These are phyloP conservation scores for Aureobasidium sp. DNA, from an alignment of 2,329 filamentous ascomycete genomes.

Conservation along the genomic window DNA sequence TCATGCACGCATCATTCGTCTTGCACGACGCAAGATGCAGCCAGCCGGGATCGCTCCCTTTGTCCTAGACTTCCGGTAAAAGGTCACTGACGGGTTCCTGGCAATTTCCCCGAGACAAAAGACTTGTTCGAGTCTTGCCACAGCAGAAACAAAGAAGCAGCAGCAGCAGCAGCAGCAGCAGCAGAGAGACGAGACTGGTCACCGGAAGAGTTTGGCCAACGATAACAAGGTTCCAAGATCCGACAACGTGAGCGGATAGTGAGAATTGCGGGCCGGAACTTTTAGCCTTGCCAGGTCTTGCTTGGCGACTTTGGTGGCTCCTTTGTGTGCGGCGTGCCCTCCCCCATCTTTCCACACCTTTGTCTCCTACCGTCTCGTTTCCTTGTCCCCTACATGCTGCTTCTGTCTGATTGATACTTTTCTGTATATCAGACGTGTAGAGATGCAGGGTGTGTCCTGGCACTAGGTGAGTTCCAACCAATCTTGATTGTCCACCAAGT, in stretches of 20 bases:
- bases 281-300: not conserved
- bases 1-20: not conserved
- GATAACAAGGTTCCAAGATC: constrained; percentile 4
- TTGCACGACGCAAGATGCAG: constrained; percentile 12
- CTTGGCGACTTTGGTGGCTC: not conserved
- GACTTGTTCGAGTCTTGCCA: constrained; percentile 1
- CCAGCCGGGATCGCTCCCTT: constrained; percentile 1
- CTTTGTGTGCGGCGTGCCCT: not conserved
- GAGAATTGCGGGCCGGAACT: constrained; percentile 5
- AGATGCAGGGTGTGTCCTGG: constrained; percentile 10
- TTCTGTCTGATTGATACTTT: constrained; percentile 4
- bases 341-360: constrained; percentile 12
- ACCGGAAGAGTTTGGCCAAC: not conserved
- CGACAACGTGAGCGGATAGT: constrained; percentile 6
- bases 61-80: constrained; percentile 8
- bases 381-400: constrained; percentile 7
- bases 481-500: constrained; percentile 1
- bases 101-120: not conserved
- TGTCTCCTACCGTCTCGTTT: constrained; percentile 4
- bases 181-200: not conserved
- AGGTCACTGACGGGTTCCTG: not conserved
- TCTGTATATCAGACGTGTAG: constrained; percentile 9
- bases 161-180: too few species aligned
- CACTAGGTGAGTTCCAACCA: constrained; percentile 7
- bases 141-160: not conserved